A percentile compares a stretch with the other conserved stretches of the same genome.
Conservation (phyloP, 2,329 filamentous ascomycete species). For the Polytolypa hystricis region DNA sequence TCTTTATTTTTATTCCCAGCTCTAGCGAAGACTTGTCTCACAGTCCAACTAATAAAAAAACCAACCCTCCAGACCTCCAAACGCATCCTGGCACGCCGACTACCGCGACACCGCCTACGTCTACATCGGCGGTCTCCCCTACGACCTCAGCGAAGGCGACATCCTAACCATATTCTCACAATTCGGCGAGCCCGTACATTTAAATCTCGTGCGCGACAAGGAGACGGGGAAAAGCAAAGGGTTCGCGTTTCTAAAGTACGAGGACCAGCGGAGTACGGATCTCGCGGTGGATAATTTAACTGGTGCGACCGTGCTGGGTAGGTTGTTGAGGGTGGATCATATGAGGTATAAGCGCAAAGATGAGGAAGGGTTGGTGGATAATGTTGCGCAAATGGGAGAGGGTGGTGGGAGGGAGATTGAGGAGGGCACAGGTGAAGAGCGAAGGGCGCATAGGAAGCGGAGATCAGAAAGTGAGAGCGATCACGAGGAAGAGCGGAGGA, state of each 20-base stretch:
- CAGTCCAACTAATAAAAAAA: conserved; percentile 16
- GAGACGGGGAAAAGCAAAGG: conserved; percentile 92
- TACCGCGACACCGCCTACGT: conserved; percentile 96
- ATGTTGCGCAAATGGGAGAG: conserved; percentile 39
- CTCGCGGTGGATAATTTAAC: conserved; percentile 92
- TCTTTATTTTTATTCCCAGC: background rate
- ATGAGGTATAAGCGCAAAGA: conserved; percentile 82
- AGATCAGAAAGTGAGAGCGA: conserved; percentile 35
- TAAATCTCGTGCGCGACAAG: conserved; percentile 87
- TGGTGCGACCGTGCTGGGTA: conserved; percentile 70
- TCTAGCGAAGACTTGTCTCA: conserved; percentile 2
- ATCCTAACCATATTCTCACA: conserved; percentile 95
- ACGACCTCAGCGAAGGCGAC: conserved; percentile 89
- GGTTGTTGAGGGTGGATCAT: conserved; percentile 80
- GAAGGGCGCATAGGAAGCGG: conserved; percentile 21
- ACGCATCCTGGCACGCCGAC: conserved; percentile 93
- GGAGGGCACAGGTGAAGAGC: conserved; percentile 26
- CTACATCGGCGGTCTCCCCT: conserved; percentile 89
- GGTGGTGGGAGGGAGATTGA: conserved; percentile 18
- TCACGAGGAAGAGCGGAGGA: conserved; percentile 35
- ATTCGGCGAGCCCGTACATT: conserved; percentile 85
- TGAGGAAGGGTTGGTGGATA: conserved; percentile 44
- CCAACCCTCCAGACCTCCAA: conserved; percentile 50
- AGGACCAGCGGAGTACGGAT: conserved; percentile 92
- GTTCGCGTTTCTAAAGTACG: conserved; percentile 95